These are phyloP conservation scores for Hortaea sp. DNA, from an alignment of 2,329 filamentous ascomycete genomes.

Conservation along the genomic window DNA sequence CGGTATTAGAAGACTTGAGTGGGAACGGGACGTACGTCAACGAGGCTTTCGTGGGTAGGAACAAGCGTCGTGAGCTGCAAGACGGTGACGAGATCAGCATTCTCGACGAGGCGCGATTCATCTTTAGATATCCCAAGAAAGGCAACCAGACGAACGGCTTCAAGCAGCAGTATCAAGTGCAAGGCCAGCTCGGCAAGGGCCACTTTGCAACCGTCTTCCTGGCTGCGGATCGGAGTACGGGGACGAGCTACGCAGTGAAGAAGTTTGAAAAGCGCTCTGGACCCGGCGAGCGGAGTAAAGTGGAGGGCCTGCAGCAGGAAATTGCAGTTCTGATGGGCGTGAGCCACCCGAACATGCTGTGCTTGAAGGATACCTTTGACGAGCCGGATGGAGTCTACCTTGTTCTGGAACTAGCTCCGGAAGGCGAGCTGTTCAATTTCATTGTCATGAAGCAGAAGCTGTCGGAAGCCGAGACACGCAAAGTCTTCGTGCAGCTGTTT, in stretches of 20 bases:
- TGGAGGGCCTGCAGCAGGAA: constrained; percentile 83
- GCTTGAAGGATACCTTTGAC: constrained; percentile 89
- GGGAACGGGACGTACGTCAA: constrained; percentile 97
- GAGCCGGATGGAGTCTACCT: constrained; percentile 85
- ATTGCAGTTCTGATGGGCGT: constrained; percentile 97
- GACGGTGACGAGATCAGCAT: constrained; percentile 88
- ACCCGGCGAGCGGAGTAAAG: constrained; percentile 73
- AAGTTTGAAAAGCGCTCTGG: constrained; percentile 79
- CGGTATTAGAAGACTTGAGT: constrained; percentile 83
- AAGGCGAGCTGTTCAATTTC: constrained; percentile 92
- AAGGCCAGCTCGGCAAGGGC: constrained; percentile 82
- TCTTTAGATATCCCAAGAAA: constrained; percentile 74
- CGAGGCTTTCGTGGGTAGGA: constrained; percentile 79
- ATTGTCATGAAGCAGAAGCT: constrained; percentile 88
- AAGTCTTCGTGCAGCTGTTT: constrained; percentile 83
- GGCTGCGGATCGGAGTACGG: constrained; percentile 76
- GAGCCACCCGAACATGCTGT: constrained; percentile 84
- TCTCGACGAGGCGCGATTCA: constrained; percentile 72
- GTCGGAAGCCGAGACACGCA: constrained; percentile 71
- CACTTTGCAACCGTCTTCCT: constrained; percentile 92
- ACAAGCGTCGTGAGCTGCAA: constrained; percentile 77
- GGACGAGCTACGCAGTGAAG: constrained; percentile 82
- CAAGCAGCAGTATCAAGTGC: constrained; percentile 71
- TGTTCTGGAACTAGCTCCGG: constrained; percentile 78
- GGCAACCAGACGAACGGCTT: constrained; percentile 67